Base-by-base conservation (phyloP, 2,329 filamentous ascomycete genomes). In the Alternaria consortialis region DNA sequence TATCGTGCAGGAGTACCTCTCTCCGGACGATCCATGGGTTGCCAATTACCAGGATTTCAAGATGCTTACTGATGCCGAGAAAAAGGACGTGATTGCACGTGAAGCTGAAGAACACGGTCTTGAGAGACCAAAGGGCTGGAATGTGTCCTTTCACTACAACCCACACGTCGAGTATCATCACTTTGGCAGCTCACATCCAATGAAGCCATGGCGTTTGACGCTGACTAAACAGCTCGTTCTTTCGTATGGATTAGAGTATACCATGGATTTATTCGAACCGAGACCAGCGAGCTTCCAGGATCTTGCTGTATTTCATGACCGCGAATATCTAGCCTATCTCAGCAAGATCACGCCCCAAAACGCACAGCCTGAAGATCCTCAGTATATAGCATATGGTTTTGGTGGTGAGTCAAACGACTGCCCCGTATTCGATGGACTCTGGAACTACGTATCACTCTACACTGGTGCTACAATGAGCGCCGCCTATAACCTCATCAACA, bases 171-270 rank as follows among this genome's bases (percentile, higher is more conserved):
- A 99, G 81, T 91, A 91, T 76, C 94, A 98, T 80, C 95, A 99
- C 79, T 99, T 99, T 78, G 95, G 95, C 67, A 91, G 92, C 81
- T 94, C 92, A 9, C 95, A 99, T 83, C 95, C 95, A 20, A 99
- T 99, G 95, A 99, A 99, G 79, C 95, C 95, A 60, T 98, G 95
- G 94, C 92, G 95, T 36, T 83, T 99, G 66, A 97, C 94, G 15
- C 86, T 99, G 56, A 96, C 95, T 58, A 98, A 99, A 79, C 93
- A 95, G 72, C 87, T 99, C 47, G 93, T 99, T 65, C 90, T 96
- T 76, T 91, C 93, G 1, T 98, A 98, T 78, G 95, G 95, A 68
- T 92, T 99, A 86, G 93, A 96, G 72, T 91, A 94, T 73, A 93
- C 93, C 64, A 98, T 99, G 95, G 93, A 98, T 80, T 90, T 94